A percentile compares a stretch with the other conserved stretches of the same genome.
Evolutionary conservation across 176 grass and related monocot species (phyloP).

Genomic region (Phoenix roebelenii): DNA sequence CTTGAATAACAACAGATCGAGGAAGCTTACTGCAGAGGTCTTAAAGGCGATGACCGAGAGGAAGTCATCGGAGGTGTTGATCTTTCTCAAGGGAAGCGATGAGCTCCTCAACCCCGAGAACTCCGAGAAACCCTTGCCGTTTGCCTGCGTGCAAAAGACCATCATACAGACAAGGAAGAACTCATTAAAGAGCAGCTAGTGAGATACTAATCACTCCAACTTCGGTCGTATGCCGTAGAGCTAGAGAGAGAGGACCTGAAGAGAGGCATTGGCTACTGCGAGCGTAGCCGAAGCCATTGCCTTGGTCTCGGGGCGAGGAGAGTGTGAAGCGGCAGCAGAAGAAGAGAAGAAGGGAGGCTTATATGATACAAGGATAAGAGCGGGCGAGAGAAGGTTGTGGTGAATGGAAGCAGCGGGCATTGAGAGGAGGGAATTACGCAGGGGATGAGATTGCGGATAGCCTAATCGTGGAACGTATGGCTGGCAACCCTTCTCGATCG

Average conservation of each 20-base stretch:
- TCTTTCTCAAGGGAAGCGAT: slow-evolving; percentile 11
- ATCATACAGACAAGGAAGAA: background rate
- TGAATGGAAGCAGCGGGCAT: slow-evolving; percentile 14
- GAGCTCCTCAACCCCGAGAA: background rate
- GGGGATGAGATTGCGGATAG: slow-evolving; percentile 47
- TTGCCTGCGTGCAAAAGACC: background rate
- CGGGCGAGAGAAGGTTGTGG: slow-evolving; percentile 20
- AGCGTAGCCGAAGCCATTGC: slow-evolving; percentile 33
- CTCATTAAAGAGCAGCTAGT: too few relatives aligned
- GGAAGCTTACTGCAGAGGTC: slow-evolving; percentile 9
- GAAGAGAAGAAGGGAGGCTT: slow-evolving; percentile 7
- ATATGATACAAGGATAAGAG: background rate
- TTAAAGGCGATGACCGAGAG: slow-evolving; percentile 10
- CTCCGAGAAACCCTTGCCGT: background rate
- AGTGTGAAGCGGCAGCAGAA: slow-evolving; percentile 12
- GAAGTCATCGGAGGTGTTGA: slow-evolving; percentile 12
- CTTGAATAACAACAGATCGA: background rate
- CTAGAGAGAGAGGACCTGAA: slow-evolving; percentile 22
- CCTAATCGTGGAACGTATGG: slow-evolving; percentile 21
- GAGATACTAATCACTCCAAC: too few relatives aligned
- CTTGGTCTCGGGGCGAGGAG: background rate
- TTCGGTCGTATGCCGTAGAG: background rate
- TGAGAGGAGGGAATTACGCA: slow-evolving; percentile 26
- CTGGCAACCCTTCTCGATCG: background rate
- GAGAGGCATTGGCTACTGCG: slow-evolving; percentile 40